Conservation (phyloP, 345 rosid species). For the Geranium brycei region DNA sequence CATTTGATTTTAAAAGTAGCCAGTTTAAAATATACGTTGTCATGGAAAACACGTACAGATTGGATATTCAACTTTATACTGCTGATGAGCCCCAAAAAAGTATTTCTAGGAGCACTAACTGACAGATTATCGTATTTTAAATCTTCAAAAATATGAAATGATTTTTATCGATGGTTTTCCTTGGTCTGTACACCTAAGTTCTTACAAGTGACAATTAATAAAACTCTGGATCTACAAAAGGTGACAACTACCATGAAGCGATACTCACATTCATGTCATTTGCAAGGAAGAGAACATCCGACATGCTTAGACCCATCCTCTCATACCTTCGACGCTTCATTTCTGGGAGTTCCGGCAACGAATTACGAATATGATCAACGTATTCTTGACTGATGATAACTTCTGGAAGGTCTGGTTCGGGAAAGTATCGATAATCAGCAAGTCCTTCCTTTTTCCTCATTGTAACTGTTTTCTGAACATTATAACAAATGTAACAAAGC, state of each 20-base stretch:
- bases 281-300: slow-evolving; percentile 90
- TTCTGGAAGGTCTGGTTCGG: slow-evolving; percentile 94
- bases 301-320: slow-evolving; percentile 78
- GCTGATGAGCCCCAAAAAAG: no score
- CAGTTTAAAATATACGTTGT: no score
- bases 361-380: slow-evolving; percentile 38
- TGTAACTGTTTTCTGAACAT: slow-evolving; percentile 67
- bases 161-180: no score
- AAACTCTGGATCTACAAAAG: neutral
- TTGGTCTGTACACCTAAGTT: neutral
- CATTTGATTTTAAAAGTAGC: no score
- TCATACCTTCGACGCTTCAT: slow-evolving; percentile 73
- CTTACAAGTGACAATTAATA: neutral
- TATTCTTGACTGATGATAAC: slow-evolving; percentile 58
- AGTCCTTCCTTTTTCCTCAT: slow-evolving; percentile 98
- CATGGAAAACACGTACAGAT: no score
- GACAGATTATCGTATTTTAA: no score
- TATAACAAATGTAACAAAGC: slow-evolving; percentile 4
- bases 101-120: no score
- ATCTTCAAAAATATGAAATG: no score
- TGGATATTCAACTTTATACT: no score
- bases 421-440: slow-evolving; percentile 85
- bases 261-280: slow-evolving; percentile 61
- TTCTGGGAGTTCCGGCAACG: slow-evolving; percentile 90
- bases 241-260: neutral